Evolutionary conservation across 305 asterid genomes (phyloP).

Genomic region (Striga hermonthica): DNA sequence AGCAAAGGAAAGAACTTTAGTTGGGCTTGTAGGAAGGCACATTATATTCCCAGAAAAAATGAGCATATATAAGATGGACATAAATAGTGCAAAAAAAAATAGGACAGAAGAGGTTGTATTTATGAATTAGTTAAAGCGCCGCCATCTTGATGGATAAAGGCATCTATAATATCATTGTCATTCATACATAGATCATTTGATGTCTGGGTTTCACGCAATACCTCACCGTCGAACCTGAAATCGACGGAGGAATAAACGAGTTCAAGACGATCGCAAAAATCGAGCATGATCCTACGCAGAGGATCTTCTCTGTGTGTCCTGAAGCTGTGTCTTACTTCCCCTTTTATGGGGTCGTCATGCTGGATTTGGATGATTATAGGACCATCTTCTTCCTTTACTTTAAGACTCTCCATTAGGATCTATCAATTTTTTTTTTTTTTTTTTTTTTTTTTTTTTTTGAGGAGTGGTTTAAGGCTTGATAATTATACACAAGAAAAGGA

Average conservation of each 20-base stretch:
- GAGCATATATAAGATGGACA: no score
- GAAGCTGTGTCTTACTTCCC: neutral
- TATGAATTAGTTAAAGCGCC: no score
- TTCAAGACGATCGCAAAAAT: constrained; percentile 22
- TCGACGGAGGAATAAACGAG: constrained; percentile 3
- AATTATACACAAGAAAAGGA: no score
- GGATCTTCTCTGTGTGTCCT: neutral
- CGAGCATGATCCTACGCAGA: constrained; percentile 17
- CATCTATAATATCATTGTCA: neutral
- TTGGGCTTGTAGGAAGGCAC: no score
- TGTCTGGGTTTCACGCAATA: neutral
- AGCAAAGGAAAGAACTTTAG: no score
- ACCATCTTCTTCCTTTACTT: constrained; percentile 25
- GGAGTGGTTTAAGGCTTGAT: no score
- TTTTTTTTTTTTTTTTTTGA: no score
- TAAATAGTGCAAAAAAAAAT: no score
- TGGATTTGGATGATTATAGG: constrained; percentile 9
- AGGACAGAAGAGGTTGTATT: no score
- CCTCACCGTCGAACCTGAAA: neutral
- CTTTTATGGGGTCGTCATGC: neutral
- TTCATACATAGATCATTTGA: neutral
- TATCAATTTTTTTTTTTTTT: no score
- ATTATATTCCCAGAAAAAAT: no score
- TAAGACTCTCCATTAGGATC: neutral
- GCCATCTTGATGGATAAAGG: neutral